These are phyloP conservation scores for Aspergillus sp. DNA, from an alignment of 2,329 filamentous ascomycete species.

Conservation along the genomic window DNA sequence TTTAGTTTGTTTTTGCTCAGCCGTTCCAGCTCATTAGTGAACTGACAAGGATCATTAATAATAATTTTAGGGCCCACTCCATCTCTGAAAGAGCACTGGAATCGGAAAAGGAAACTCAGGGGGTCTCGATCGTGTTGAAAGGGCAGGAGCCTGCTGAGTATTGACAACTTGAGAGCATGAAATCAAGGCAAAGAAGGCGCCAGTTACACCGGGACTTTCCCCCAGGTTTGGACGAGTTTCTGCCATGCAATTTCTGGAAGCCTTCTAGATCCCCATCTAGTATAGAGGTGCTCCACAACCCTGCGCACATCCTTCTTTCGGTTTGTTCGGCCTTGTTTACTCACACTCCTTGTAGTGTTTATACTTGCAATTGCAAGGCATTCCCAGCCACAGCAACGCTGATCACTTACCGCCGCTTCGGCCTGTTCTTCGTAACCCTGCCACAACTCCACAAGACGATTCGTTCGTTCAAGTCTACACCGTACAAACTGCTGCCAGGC, in stretches of 20 bases:
- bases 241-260: slow-evolving; percentile 2
- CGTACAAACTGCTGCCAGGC: not conserved
- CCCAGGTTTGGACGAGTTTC: not conserved
- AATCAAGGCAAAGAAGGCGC: not conserved
- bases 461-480: not conserved
- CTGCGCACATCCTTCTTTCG: not conserved
- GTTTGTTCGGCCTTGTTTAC: not conserved
- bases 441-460: not conserved
- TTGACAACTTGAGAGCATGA: not conserved
- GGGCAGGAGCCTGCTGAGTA: not conserved
- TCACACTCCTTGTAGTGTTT: too few relatives aligned
- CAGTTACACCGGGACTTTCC: not conserved
- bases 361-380: not conserved
- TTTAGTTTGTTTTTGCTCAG: not conserved
- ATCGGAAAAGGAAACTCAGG: slow-evolving; percentile 6
- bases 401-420: not conserved
- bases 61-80: not conserved
- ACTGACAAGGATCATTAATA: slow-evolving; percentile 1
- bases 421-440: not conserved
- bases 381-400: not conserved
- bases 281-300: slow-evolving; percentile 1
- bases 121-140: slow-evolving; percentile 4
- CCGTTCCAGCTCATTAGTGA: not conserved
- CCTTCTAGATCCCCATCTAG: not conserved
- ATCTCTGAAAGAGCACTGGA: not conserved